Percentiles rank a stretch among this genome's conserved stretches.
Evolutionary conservation across 768 basidiomycete species (phyloP).

Genomic region (Tricholoma terreum): DNA sequence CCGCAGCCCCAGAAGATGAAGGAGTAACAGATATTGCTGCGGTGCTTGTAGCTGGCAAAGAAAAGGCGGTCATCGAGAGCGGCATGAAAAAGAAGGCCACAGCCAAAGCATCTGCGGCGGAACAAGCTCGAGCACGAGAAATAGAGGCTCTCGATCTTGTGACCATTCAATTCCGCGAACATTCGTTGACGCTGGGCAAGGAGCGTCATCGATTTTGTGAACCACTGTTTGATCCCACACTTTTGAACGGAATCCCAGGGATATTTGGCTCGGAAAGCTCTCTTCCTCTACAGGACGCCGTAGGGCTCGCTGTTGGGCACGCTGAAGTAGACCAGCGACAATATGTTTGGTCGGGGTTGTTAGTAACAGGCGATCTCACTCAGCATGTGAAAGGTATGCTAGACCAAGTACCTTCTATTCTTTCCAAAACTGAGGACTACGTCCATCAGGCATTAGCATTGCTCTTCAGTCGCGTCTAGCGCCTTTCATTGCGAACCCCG

Average conservation of each 20-base stretch:
- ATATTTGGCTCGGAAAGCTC: slow-evolving; percentile 25
- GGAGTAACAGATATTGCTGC: slow-evolving; percentile 90
- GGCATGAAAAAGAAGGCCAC: slow-evolving; percentile 76
- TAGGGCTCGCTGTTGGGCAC: slow-evolving; percentile 58
- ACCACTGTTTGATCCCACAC: slow-evolving; percentile 74
- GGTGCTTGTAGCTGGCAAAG: slow-evolving; percentile 86
- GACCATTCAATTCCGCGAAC: slow-evolving; percentile 67
- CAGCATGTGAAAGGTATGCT: slow-evolving; percentile 65
- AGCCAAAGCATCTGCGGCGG: slow-evolving; percentile 71
- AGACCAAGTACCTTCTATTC: neutral
- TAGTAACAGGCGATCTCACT: slow-evolving; percentile 79
- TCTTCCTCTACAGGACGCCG: slow-evolving; percentile 62
- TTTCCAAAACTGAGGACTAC: neutral
- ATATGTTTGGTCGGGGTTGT: slow-evolving; percentile 73
- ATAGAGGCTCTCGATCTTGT: slow-evolving; percentile 84
- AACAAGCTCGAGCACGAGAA: slow-evolving; percentile 76
- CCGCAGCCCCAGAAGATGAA: slow-evolving; percentile 67
- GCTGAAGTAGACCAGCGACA: slow-evolving; percentile 65
- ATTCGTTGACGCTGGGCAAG: slow-evolving; percentile 74
- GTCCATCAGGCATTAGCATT: slow-evolving; percentile 49
- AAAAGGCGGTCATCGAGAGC: slow-evolving; percentile 83
- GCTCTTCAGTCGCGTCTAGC: slow-evolving; percentile 73
- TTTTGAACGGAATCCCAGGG: slow-evolving; percentile 43
- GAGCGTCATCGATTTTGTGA: slow-evolving; percentile 91
- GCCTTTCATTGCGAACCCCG: slow-evolving; percentile 57